Evolutionary conservation across 2,329 filamentous ascomycete genomes (phyloP).

Genomic region (Lecanoromycetidae sp.): DNA sequence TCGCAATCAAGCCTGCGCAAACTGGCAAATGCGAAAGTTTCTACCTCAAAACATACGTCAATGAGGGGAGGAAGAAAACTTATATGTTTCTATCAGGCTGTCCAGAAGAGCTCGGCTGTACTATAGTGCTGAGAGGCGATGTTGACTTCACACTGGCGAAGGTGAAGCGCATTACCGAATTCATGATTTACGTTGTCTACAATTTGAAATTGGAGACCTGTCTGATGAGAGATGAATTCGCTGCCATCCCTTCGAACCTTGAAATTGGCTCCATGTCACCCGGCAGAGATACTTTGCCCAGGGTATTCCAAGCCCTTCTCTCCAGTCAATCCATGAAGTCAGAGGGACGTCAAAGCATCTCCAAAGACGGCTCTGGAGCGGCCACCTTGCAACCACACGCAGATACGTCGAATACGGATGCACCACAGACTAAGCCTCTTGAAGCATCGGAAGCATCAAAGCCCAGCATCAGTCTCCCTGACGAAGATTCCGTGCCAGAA

Average conservation of each 20-base stretch:
- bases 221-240: slow-evolving; percentile 82
- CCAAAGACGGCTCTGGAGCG: too few relatives aligned
- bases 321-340: too few relatives aligned
- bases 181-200: slow-evolving; percentile 98
- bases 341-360: too few relatives aligned
- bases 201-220: slow-evolving; percentile 93
- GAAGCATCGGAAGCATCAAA: slow-evolving; percentile 11
- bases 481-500: slow-evolving; percentile 54
- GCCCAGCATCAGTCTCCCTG: slow-evolving; percentile 26
- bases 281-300: not conserved
- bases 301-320: not conserved
- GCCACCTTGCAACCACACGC: slow-evolving; percentile 15
- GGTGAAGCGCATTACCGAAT: slow-evolving; percentile 89
- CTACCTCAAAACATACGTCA: slow-evolving; percentile 90
- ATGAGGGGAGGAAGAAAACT: slow-evolving; percentile 74
- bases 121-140: slow-evolving; percentile 78
- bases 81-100: slow-evolving; percentile 94
- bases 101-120: slow-evolving; percentile 80
- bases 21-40: slow-evolving; percentile 76
- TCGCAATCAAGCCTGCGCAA: slow-evolving; percentile 61
- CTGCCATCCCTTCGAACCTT: slow-evolving; percentile 54
- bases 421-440: not conserved
- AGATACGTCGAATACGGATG: slow-evolving; percentile 19
- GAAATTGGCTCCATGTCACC: slow-evolving; percentile 18
- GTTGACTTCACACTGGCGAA: slow-evolving; percentile 57